A percentile compares a stretch with the other conserved stretches of the same genome.
Evolutionary conservation across 306 rosid species (phyloP).

Genomic region (Dicorynia guianensis): DNA sequence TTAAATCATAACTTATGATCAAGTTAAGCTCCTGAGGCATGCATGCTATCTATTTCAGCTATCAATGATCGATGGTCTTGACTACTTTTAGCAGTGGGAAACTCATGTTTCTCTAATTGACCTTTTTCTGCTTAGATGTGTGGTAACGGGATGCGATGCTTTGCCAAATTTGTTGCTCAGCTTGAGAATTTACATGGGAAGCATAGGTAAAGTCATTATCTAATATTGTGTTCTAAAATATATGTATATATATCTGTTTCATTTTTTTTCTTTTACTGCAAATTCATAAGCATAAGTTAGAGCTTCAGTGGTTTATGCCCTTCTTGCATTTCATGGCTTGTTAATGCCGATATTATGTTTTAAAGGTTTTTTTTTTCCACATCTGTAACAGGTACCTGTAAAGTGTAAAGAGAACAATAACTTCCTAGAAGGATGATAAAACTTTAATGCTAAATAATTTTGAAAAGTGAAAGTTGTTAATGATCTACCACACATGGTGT

Average conservation of each 20-base stretch:
- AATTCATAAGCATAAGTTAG: not conserved
- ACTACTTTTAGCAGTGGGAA: not conserved
- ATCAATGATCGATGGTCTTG: not conserved
- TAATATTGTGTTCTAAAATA: not conserved
- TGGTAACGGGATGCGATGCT: slow-evolving; percentile 91
- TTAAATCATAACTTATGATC: no score
- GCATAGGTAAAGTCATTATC: slow-evolving; percentile 59
- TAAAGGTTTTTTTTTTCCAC: slow-evolving; percentile 6
- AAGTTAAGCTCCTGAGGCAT: no score
- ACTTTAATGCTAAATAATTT: not conserved
- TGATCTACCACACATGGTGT: not conserved
- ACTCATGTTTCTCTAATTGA: not conserved
- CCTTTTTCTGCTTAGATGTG: slow-evolving; percentile 68
- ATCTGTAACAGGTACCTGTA: not conserved
- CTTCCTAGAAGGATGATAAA: not conserved
- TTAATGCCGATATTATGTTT: not conserved
- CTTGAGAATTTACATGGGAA: slow-evolving; percentile 83
- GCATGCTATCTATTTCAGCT: not conserved
- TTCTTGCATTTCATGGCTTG: not conserved
- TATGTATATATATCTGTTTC: not conserved
- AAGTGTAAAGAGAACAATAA: not conserved
- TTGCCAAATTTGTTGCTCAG: slow-evolving; percentile 78
- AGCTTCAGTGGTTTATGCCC: not conserved
- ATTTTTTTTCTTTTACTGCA: not conserved
- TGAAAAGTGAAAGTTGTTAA: slow-evolving; percentile 12